These are phyloP conservation scores for Hibiscus syriacus DNA, from an alignment of 345 rosid species.

Conservation along the genomic window DNA sequence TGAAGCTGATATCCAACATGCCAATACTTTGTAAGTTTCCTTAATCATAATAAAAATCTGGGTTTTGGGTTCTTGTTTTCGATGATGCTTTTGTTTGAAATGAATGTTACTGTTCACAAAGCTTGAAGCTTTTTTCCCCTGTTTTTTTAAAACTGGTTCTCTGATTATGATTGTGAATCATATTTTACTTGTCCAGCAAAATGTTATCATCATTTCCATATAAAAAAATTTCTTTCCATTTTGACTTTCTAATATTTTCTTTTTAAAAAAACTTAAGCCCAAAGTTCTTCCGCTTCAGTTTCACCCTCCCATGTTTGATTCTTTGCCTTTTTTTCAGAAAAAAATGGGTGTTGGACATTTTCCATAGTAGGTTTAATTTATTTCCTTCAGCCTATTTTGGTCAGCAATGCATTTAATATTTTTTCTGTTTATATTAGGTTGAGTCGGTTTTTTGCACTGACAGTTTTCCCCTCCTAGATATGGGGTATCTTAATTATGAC, in stretches of 20 bases:
- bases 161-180: background rate
- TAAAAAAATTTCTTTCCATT: too few relatives aligned
- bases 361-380: background rate
- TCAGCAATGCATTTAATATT: background rate
- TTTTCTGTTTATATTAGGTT: background rate
- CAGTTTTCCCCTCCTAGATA: background rate
- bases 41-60: background rate
- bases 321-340: background rate
- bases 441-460: background rate
- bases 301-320: background rate
- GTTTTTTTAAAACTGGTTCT: background rate
- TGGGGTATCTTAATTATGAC: background rate
- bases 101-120: too few relatives aligned
- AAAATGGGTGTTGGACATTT: background rate
- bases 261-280: too few relatives aligned
- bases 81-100: background rate
- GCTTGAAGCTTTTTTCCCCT: background rate
- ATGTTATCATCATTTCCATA: background rate
- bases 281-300: background rate
- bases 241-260: too few relatives aligned
- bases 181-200: background rate
- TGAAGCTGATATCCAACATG: conserved; percentile 71
- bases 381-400: background rate
- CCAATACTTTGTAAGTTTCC: conserved; percentile 47
- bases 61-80: conserved; percentile 24